These are phyloP conservation scores for Lasiodiplodia citricola DNA, from an alignment of 2,329 filamentous ascomycete species.

Conservation along the genomic window DNA sequence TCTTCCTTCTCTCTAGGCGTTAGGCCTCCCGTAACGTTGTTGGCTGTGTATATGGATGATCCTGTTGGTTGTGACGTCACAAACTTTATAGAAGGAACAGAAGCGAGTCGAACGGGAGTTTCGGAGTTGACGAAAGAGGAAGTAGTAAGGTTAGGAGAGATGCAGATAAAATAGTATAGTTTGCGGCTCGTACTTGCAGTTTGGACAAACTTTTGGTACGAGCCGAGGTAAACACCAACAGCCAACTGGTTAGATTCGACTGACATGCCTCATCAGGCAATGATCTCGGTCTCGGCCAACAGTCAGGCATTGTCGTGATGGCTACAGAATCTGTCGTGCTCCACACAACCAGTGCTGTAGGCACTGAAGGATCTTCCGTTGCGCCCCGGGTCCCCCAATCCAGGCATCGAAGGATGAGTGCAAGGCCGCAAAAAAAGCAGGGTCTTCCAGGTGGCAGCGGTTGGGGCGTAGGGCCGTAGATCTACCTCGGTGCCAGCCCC, in stretches of 20 bases:
- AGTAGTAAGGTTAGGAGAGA: neutral
- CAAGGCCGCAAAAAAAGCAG: neutral
- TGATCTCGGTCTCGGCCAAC: neutral
- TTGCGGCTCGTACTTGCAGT: neutral
- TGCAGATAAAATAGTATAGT: neutral
- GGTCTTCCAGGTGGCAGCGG: neutral
- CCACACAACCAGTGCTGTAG: neutral
- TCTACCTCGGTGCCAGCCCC: neutral
- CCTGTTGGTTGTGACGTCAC: neutral
- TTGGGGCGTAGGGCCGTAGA: neutral
- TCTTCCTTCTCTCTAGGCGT: neutral
- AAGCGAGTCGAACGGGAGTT: neutral
- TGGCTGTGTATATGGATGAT: neutral
- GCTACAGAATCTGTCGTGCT: neutral
- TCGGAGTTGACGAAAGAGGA: neutral
- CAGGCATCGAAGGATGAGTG: too few species aligned
- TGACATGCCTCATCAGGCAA: neutral
- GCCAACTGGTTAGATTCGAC: neutral
- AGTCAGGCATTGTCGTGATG: neutral
- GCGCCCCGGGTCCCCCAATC: neutral
- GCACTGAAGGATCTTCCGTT: neutral
- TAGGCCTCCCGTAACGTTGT: neutral
- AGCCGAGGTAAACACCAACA: neutral
- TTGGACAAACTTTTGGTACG: neutral
- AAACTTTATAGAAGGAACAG: neutral